Evolutionary conservation across 257 asterid genomes (phyloP), one percentile per base, ranked within the genome.

Genomic region (Sherardia arvensis): DNA sequence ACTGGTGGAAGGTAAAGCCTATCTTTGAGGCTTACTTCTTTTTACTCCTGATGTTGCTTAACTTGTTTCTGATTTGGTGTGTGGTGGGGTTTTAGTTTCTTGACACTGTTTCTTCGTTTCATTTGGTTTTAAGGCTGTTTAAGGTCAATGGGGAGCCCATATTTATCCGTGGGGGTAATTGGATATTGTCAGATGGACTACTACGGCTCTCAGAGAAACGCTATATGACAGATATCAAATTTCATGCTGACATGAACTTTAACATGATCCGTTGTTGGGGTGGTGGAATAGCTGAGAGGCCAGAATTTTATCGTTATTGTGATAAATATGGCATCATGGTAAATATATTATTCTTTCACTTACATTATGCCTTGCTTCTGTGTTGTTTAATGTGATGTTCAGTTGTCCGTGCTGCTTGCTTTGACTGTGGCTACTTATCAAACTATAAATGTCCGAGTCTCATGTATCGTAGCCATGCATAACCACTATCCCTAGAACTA

Each of bases 251-350:
- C 77, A 89, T 93, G 99, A 87, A 93, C 84, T 93, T 93, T 74
- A 89, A 93, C 75, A 93, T 93, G 99, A 84, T 89, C 8, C 97
- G 99, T 53, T 89, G 97, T 80, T 93, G 99, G 97, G 99, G 95
- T 20, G 99, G 99, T 48, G 99, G 96, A 59, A 69, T 93, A 68
- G 90, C 99, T 62, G 99, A 93, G 80, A 87, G 99, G 74, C 99
- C 99, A 7, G 99, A 93, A 8, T 93, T 93, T 77, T 93, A 93
- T 81, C 78, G 81, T 72, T 87, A 87, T 67, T 93, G 99, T 59
- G 99, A 93, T 74, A 76, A 84, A 36, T 89, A 87, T 76, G 99
- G 99, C 77, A 77, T 93, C 73, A 80, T 93, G 88, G 99, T 93
- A 40, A 73, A 76, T 59, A 57, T 15, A 26, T 15, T 11, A 45